Conservation (phyloP, 768 basidiomycete species). For the Termitomyces sp. region DNA sequence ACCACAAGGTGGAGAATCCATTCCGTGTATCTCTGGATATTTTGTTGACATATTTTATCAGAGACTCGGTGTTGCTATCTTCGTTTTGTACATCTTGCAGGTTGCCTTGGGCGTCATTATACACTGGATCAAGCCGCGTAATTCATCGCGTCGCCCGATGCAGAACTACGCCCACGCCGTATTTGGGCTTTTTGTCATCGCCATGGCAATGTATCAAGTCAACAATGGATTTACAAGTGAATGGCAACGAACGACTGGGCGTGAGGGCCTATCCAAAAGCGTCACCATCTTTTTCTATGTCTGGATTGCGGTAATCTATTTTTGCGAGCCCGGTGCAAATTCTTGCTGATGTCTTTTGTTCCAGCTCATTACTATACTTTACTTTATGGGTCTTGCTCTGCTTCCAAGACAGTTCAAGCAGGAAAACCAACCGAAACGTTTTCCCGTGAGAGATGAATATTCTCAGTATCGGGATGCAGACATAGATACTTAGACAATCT, state of each 20-base stretch:
- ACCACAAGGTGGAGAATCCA: constrained; percentile 43
- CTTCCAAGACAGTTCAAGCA: constrained; percentile 48
- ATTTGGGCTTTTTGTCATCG: constrained; percentile 50
- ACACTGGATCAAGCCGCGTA: constrained; percentile 49
- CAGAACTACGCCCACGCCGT: constrained; percentile 62
- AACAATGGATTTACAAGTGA: constrained; percentile 45
- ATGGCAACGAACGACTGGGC: constrained; percentile 48
- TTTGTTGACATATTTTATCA: constrained; percentile 17
- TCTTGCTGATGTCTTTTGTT: constrained; percentile 6
- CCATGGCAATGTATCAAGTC: constrained; percentile 49
- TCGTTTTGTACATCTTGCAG: constrained; percentile 51
- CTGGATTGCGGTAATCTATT: constrained; percentile 45
- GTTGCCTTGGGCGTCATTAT: constrained; percentile 48
- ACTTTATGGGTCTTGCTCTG: constrained; percentile 40
- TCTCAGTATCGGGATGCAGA: constrained; percentile 1
- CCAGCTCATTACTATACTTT: constrained; percentile 42
- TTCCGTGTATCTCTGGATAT: neutral
- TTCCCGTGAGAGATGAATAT: constrained; percentile 13
- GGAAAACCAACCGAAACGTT: constrained; percentile 35
- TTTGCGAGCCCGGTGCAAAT: neutral
- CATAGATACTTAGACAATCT: neutral
- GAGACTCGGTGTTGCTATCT: constrained; percentile 50
- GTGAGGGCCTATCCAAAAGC: constrained; percentile 32
- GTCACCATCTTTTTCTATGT: constrained; percentile 43
- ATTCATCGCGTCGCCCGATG: constrained; percentile 36